Conservation (phyloP, 495 filamentous ascomycete species). For the Lentithecium fluviatile region DNA sequence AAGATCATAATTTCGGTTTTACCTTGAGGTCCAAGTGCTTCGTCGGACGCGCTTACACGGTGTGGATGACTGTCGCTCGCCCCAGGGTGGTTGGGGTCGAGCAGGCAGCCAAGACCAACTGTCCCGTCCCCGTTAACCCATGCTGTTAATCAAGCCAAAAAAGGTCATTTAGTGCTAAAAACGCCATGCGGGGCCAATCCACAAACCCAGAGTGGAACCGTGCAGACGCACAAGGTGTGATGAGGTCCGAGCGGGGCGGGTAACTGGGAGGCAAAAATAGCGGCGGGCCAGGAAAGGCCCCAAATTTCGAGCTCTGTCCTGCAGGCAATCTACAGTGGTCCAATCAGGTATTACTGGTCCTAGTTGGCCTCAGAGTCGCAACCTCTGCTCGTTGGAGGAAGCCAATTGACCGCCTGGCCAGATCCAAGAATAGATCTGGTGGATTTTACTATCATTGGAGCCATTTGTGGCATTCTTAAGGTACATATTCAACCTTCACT, state of each 20-base stretch:
- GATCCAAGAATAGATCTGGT: conserved; percentile 43
- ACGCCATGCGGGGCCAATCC: conserved; percentile 20
- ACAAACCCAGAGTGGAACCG: background rate
- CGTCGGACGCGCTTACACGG: no score
- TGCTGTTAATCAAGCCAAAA: conserved; percentile 12
- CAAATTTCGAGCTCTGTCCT: conserved; percentile 25
- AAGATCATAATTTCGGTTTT: no score
- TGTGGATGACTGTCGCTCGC: conserved; percentile 18
- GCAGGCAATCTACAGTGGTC: conserved; percentile 10
- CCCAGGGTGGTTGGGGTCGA: conserved; percentile 9
- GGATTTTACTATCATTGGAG: conserved; percentile 37
- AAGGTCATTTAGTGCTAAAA: conserved; percentile 31
- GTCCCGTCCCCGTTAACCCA: background rate
- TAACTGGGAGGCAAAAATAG: conserved; percentile 37
- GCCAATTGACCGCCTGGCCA: conserved; percentile 14
- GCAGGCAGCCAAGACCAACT: background rate
- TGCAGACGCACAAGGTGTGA: conserved; percentile 10
- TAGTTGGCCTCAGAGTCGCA: no score
- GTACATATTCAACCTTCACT: conserved; percentile 32
- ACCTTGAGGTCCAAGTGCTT: no score
- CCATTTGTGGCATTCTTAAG: conserved; percentile 43
- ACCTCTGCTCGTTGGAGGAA: conserved; percentile 11
- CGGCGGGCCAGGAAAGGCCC: conserved; percentile 20
- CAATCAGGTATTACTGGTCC: conserved; percentile 33
- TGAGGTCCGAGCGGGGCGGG: conserved; percentile 22